Conservation (phyloP, 2,329 filamentous ascomycete genomes). For the Chaetomium sp. region DNA sequence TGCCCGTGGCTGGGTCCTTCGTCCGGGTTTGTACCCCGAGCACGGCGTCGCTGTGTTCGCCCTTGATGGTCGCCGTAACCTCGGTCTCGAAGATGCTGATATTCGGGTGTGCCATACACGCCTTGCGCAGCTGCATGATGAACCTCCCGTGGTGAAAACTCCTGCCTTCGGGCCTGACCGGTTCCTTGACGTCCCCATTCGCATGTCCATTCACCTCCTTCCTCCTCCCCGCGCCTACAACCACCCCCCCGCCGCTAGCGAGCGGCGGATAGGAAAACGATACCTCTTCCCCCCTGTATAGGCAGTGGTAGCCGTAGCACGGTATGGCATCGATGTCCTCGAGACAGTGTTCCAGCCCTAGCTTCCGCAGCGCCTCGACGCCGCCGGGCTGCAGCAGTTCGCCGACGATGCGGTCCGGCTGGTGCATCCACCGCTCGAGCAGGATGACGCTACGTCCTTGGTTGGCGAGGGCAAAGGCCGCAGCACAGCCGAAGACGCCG, state of each 20-base stretch:
- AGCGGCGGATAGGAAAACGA: slow-evolving; percentile 77
- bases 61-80: slow-evolving; percentile 73
- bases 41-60: slow-evolving; percentile 68
- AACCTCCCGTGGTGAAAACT: slow-evolving; percentile 95
- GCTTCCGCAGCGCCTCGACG: slow-evolving; percentile 73
- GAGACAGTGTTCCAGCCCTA: slow-evolving; percentile 80
- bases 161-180: slow-evolving; percentile 67
- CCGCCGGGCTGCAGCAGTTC: slow-evolving; percentile 94
- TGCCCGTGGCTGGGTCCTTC: slow-evolving; percentile 55
- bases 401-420: slow-evolving; percentile 94
- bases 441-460: slow-evolving; percentile 91
- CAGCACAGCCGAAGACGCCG: slow-evolving; percentile 84
- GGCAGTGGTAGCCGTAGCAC: slow-evolving; percentile 84
- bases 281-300: slow-evolving; percentile 75
- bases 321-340: slow-evolving; percentile 85
- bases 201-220: slow-evolving; percentile 24
- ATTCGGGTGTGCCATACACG: slow-evolving; percentile 74
- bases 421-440: slow-evolving; percentile 83
- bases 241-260: slow-evolving; percentile 49
- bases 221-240: slow-evolving; percentile 14
- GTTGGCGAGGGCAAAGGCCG: slow-evolving; percentile 80
- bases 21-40: slow-evolving; percentile 81
- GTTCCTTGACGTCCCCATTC: slow-evolving; percentile 23
- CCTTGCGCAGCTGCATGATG: slow-evolving; percentile 76
- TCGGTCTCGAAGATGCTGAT: slow-evolving; percentile 92